Base-by-base conservation (phyloP, 805 yeast species). In the Yarrowia phangngaensis region DNA sequence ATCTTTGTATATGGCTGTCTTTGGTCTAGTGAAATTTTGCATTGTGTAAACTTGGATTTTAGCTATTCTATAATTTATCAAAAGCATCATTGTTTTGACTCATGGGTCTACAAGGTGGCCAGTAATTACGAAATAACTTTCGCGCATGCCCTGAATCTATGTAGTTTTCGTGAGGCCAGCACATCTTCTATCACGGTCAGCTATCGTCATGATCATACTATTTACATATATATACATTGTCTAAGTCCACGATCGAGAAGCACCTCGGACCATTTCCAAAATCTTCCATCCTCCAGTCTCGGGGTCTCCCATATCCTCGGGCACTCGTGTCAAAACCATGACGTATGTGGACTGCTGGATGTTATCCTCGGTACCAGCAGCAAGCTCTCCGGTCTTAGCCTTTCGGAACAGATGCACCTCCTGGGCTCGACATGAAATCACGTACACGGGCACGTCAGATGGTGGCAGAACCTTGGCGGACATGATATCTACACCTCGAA, bases 201-300 rank as follows among this genome's bases (percentile, higher is more conserved):
- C 9, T 9, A 22, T 15, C 26, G 3, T 20, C 26, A 15, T 19
- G 11, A n/a, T n/a, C 15, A 12, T 23, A 8, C 46, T 40, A 40
- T 40, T 28, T 40, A 40, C 47, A 40, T 40, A 27, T 28, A n/a
- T n/a, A 36, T 36, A 36, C 43, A 26, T 11, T n/a, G 8, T 14
- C 20, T 38, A 38, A 31, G 80, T 78, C 76, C 83, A 88, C 53
- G 80, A 83, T 69, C 95, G 81, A 28, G 95, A 82, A 32, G 87
- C 90, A 57, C 95, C 96, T 62, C 95, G 81, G 40, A 86, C 96
- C 64, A 90, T 85, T 70, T 90, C 97, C 61, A 90, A 67, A 50
- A 92, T 79, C 71, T 85, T 86, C 98, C 98, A 92, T 24, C 99
- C 99, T 62, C 86, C 95, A 17, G 99, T 92, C 60, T 81, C 89